phyloP scores from a whole-genome alignment of 1,284 basidiomycete genomes.

The Trametes polyzona region DNA sequence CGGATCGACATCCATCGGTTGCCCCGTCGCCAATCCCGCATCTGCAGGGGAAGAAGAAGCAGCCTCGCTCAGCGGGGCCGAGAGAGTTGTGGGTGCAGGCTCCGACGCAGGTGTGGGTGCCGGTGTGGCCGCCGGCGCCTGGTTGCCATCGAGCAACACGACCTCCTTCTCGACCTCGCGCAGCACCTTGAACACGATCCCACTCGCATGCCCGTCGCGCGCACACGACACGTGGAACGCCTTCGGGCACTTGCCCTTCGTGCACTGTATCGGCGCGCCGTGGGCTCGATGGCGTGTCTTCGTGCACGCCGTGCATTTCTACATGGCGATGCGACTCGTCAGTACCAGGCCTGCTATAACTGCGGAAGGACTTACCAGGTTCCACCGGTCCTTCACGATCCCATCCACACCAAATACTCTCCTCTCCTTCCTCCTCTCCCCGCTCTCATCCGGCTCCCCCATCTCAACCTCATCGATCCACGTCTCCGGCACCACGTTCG shows the following conservation, averaged over 20 bases:
- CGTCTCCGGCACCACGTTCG: constrained; percentile 81
- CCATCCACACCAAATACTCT: constrained; percentile 82
- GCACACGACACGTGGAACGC: constrained; percentile 96
- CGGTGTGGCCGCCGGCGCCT: background rate
- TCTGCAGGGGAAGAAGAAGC: constrained; percentile 6
- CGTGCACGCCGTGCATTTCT: constrained; percentile 90
- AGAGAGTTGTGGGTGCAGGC: background rate
- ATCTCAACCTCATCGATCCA: constrained; percentile 76
- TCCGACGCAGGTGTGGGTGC: background rate
- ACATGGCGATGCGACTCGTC: background rate
- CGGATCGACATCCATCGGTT: constrained; percentile 21
- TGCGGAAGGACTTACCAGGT: constrained; percentile 60
- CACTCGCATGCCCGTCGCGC: constrained; percentile 51
- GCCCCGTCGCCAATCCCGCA: constrained; percentile 1
- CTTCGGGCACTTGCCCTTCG: constrained; percentile 90
- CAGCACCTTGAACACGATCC: constrained; percentile 64
- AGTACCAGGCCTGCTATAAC: background rate
- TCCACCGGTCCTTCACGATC: constrained; percentile 90
- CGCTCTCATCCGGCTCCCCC: constrained; percentile 34
- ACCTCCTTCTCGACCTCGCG: constrained; percentile 80
- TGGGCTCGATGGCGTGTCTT: constrained; percentile 70
- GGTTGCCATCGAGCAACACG: constrained; percentile 52
- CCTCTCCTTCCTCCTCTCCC: constrained; percentile 48
- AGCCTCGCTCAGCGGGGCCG: constrained; percentile 33
- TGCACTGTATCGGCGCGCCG: constrained; percentile 94